Conservation (phyloP, 345 rosid genomes). For the Melastoma malabathricum region DNA sequence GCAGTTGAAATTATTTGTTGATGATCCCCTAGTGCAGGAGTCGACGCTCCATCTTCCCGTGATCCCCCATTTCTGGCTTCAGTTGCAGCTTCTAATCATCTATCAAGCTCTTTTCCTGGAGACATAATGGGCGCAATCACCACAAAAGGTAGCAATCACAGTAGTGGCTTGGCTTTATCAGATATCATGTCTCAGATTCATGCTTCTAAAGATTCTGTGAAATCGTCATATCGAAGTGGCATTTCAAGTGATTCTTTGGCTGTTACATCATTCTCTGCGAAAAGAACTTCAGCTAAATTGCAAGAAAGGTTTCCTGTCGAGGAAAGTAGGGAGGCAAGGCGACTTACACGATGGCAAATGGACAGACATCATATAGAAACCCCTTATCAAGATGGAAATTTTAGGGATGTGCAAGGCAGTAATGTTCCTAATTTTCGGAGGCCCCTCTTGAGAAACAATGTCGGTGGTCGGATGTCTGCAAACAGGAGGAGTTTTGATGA, state of each 20-base stretch:
- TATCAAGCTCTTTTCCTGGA: constrained; percentile 27
- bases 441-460: constrained; percentile 84
- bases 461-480: constrained; percentile 67
- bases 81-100: constrained; percentile 58
- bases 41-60: constrained; percentile 99
- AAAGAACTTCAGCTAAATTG: constrained; percentile 51
- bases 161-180: constrained; percentile 75
- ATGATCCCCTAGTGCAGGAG: constrained; percentile 96
- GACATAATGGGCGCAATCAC: constrained; percentile 43
- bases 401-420: constrained; percentile 58
- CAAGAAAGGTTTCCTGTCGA: constrained; percentile 60
- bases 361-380: constrained; percentile 68
- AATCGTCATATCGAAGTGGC: constrained; percentile 42
- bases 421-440: constrained; percentile 91
- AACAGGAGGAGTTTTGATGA: constrained; percentile 93
- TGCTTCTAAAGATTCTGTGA: constrained; percentile 86
- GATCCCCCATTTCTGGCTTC: constrained; percentile 79
- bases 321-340: constrained; percentile 68
- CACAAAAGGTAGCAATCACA: constrained; percentile 49
- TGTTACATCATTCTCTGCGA: constrained; percentile 50
- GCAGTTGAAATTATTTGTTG: constrained; percentile 41
- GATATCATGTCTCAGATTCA: constrained; percentile 87
- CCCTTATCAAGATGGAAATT: constrained; percentile 42
- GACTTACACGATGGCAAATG: constrained; percentile 30
- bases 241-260: constrained; percentile 44